Percentiles rank a stretch among this genome's conserved stretches.
phyloP scores from a whole-genome alignment of 2,329 filamentous ascomycete species.

The Colletotrichum zoysiae region DNA sequence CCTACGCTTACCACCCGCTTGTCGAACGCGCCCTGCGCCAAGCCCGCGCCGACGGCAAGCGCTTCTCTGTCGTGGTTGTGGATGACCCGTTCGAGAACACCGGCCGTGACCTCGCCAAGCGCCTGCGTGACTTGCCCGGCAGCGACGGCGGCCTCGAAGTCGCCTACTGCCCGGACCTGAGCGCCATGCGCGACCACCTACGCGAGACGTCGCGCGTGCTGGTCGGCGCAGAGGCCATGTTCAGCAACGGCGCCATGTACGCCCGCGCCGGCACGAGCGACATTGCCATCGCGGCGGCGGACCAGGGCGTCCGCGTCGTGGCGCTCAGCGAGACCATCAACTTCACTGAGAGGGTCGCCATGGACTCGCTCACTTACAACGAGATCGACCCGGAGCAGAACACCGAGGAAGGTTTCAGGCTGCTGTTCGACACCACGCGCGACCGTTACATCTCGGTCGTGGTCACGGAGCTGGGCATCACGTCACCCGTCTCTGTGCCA shows the following conservation, averaged over 20 bases:
- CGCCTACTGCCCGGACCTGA: constrained; percentile 82
- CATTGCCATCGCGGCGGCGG: constrained; percentile 84
- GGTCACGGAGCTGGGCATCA: constrained; percentile 89
- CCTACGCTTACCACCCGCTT: constrained; percentile 87
- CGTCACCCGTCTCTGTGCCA: constrained; percentile 88
- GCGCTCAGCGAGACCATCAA: constrained; percentile 96
- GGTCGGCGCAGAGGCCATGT: constrained; percentile 93
- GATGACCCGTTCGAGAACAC: constrained; percentile 73
- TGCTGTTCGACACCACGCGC: constrained; percentile 93
- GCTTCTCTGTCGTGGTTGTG: constrained; percentile 86
- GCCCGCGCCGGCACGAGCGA: constrained; percentile 89
- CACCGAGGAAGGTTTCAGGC: constrained; percentile 65
- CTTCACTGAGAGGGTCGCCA: constrained; percentile 85
- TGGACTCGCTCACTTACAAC: constrained; percentile 94
- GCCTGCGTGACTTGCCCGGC: constrained; percentile 62
- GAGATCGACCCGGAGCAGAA: constrained; percentile 85
- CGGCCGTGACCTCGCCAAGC: constrained; percentile 73
- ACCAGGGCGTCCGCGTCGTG: constrained; percentile 82
- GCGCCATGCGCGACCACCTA: constrained; percentile 81
- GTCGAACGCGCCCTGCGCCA: constrained; percentile 85
- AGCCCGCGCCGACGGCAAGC: constrained; percentile 77
- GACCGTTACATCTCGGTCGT: constrained; percentile 89
- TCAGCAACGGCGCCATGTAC: constrained; percentile 92
- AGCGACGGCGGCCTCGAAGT: constrained; percentile 73
- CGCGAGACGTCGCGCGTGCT: constrained; percentile 78